These are phyloP conservation scores for Prunus mongolica DNA, from an alignment of 306 rosid genomes.

Conservation along the genomic window DNA sequence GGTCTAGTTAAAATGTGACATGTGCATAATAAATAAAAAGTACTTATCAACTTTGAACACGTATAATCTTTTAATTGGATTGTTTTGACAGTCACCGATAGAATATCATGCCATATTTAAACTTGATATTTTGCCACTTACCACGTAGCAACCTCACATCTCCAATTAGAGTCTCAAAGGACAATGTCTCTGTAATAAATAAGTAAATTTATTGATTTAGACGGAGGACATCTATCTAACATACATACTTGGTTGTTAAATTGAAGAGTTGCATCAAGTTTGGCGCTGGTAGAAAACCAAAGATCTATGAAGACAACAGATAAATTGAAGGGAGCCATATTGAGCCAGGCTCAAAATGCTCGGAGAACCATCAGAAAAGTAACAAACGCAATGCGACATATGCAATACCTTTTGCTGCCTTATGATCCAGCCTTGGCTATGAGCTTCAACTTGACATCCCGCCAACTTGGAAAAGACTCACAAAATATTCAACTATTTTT, in stretches of 20 bases:
- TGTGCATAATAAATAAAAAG: too few species aligned
- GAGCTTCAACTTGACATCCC: constrained; percentile 36
- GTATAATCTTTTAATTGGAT: too few species aligned
- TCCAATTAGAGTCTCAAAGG: too few species aligned
- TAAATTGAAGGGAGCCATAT: constrained; percentile 41
- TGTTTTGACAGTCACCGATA: too few species aligned
- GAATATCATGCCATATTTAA: too few species aligned
- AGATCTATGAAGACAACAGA: constrained; percentile 39
- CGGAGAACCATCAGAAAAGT: constrained; percentile 33
- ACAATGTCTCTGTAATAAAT: too few species aligned
- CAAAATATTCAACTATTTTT: constrained; percentile 39
- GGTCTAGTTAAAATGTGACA: too few species aligned
- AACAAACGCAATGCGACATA: constrained; percentile 38
- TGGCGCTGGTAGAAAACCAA: constrained; percentile 40
- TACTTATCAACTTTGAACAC: too few species aligned
- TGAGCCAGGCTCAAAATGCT: constrained; percentile 50
- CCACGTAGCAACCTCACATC: too few species aligned
- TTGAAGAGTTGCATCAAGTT: constrained; percentile 58
- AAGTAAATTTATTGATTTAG: neutral
- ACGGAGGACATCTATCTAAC: neutral
- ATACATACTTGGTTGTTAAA: neutral
- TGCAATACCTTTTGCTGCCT: constrained; percentile 53
- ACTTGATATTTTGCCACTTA: too few species aligned
- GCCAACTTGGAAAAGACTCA: constrained; percentile 41
- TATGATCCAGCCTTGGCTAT: constrained; percentile 40